Evolutionary conservation across 2,329 filamentous ascomycete species (phyloP).

Genomic region (Fusarium sp.): DNA sequence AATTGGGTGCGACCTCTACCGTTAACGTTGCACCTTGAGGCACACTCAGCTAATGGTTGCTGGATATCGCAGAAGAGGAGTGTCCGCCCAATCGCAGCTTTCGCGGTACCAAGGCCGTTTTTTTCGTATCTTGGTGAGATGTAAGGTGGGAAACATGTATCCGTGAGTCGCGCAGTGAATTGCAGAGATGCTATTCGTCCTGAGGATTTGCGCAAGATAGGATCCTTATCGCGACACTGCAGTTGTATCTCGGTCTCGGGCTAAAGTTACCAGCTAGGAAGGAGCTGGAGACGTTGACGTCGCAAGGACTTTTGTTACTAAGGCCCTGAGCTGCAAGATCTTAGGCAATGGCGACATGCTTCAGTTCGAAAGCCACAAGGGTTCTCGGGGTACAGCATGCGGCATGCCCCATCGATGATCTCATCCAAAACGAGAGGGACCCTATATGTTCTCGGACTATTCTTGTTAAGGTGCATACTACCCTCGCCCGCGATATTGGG

Average conservation of each 20-base stretch:
- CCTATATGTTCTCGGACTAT: not conserved
- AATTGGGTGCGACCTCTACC: not conserved
- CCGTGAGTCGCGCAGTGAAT: not conserved
- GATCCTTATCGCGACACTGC: conserved; percentile 26
- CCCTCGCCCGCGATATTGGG: not conserved
- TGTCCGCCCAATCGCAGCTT: not conserved
- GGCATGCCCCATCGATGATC: conserved; percentile 12
- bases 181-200: not conserved
- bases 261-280: conserved; percentile 34
- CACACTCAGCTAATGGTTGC: not conserved
- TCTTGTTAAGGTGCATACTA: not conserved
- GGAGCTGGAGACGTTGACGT: conserved; percentile 21
- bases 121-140: not conserved
- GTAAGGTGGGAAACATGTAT: not conserved
- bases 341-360: conserved; percentile 4
- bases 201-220: conserved; percentile 13
- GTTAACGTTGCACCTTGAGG: not conserved
- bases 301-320: conserved; percentile 35
- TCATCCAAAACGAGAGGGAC: conserved; percentile 15
- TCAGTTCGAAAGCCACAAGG: conserved; percentile 8
- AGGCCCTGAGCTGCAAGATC: not conserved
- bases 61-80: not conserved
- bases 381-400: conserved; percentile 16
- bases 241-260: not conserved
- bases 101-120: conserved; percentile 17